These are phyloP conservation scores for Massariosphaeria phaeospora DNA, from an alignment of 495 filamentous ascomycete genomes.

Conservation along the genomic window DNA sequence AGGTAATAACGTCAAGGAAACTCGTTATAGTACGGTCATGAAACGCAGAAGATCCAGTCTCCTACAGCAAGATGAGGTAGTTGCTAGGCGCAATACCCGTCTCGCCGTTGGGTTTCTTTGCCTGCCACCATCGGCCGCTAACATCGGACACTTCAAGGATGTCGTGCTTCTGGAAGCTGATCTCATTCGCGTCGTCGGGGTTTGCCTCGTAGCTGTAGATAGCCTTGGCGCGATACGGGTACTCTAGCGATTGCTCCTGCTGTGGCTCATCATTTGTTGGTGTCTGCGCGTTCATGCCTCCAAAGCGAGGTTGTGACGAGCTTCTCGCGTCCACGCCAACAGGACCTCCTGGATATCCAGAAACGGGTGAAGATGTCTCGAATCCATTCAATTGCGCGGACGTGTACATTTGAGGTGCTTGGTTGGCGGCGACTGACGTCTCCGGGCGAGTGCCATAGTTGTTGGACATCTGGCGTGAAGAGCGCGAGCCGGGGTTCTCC, in stretches of 20 bases:
- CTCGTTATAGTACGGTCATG: slow-evolving; percentile 21
- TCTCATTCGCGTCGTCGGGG: slow-evolving; percentile 96
- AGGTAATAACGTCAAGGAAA: slow-evolving; percentile 21
- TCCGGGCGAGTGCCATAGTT: slow-evolving; percentile 63
- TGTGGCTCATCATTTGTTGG: slow-evolving; percentile 21
- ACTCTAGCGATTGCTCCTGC: slow-evolving; percentile 63
- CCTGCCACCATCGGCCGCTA: slow-evolving; percentile 98
- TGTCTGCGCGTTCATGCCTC: slow-evolving; percentile 27
- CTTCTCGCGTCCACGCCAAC: slow-evolving; percentile 55
- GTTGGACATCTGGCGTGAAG: slow-evolving; percentile 64
- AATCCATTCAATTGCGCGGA: slow-evolving; percentile 91
- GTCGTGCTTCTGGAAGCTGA: slow-evolving; percentile 94
- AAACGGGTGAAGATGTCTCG: slow-evolving; percentile 90
- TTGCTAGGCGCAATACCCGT: slow-evolving; percentile 97
- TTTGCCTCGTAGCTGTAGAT: slow-evolving; percentile 99
- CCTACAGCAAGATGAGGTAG: slow-evolving; percentile 88
- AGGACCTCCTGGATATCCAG: slow-evolving; percentile 63
- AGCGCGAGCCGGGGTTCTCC: slow-evolving; percentile 50
- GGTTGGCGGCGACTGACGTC: slow-evolving; percentile 64
- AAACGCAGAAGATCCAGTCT: slow-evolving; percentile 32
- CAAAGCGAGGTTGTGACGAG: slow-evolving; percentile 57
- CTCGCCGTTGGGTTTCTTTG: slow-evolving; percentile 87
- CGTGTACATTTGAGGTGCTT: slow-evolving; percentile 93
- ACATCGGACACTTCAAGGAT: slow-evolving; percentile 96
- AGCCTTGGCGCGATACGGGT: slow-evolving; percentile 94